Base-by-base conservation (phyloP, 768 basidiomycete species). In the Amanita jacksonii region DNA sequence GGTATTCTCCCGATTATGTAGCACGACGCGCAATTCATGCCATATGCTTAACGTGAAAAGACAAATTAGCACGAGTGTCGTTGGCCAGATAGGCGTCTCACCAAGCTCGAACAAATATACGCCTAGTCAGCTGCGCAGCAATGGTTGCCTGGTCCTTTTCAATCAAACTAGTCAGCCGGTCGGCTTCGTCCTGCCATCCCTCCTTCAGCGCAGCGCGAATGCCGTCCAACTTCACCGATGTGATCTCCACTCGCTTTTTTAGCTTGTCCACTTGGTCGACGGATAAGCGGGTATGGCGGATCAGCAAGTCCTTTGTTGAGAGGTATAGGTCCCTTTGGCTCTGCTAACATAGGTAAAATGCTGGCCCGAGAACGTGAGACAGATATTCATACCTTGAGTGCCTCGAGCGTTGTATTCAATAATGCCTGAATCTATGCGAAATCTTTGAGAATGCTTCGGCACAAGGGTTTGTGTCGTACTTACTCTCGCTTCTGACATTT, bases 11-110 rank as follows among this genome's bases (percentile, higher is more conserved):
- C 85, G 72, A 51, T 93, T 91, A 61, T 96, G 91, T 35, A 94
- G 66, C 28, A 97, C 82, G 13, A 91, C 86, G 18, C 88, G 79
- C n/a, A 94, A 70, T 60, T 97, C 92, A 54, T 94, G 87, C 91
- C 92, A 97, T 75, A 96, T 77, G 51, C 92, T 91, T n/a, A n/a
- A n/a, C n/a, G n/a, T n/a, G n/a, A n/a, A n/a, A n/a, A n/a, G n/a
- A n/a, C n/a, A n/a, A n/a, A n/a, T n/a, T n/a, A n/a, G n/a, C n/a
- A n/a, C n/a, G n/a, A n/a, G n/a, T n/a, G n/a, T n/a, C n/a, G n/a
- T n/a, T n/a, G n/a, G n/a, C n/a, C n/a, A n/a, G n/a, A n/a, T n/a
- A n/a, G n/a, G n/a, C n/a, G n/a, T n/a, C 79, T 55, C 55, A 91
- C 88, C 81, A 87, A 44, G 85, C 83, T 42, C 87, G 80, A 46